Conservation (phyloP, 2,329 filamentous ascomycete genomes). For the Exophiala lecanii-corni region DNA sequence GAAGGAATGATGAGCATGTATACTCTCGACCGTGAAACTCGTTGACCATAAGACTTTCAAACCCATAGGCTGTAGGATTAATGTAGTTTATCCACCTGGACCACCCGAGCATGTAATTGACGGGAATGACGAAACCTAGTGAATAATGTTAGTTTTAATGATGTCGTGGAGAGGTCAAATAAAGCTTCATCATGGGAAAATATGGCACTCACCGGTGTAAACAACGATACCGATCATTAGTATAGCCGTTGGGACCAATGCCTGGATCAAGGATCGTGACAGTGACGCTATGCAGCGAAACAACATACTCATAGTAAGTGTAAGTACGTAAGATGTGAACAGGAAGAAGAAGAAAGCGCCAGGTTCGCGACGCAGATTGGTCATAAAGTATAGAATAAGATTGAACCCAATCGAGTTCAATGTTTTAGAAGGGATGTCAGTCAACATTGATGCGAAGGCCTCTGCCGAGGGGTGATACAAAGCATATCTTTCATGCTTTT, state of each 20-base stretch:
- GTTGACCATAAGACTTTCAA: conserved; percentile 55
- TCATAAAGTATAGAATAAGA: conserved; percentile 79
- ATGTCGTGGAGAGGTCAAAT: conserved; percentile 71
- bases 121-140: conserved; percentile 53
- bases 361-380: conserved; percentile 68
- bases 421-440: conserved; percentile 78
- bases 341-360: conserved; percentile 83
- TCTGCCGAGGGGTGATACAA: conserved; percentile 87
- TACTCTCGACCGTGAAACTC: conserved; percentile 57
- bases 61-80: conserved; percentile 62
- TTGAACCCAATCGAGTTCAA: conserved; percentile 73
- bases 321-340: conserved; percentile 59
- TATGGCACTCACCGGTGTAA: conserved; percentile 67
- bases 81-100: conserved; percentile 64
- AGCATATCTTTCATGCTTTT: conserved; percentile 82
- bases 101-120: conserved; percentile 58
- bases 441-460: conserved; percentile 78
- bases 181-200: conserved; percentile 61
- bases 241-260: conserved; percentile 52
- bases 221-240: conserved; percentile 55
- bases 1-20: conserved; percentile 48
- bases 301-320: conserved; percentile 57
- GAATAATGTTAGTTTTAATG: too few species aligned
- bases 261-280: conserved; percentile 61
- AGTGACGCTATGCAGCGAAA: conserved; percentile 66